Base-by-base conservation (phyloP, 352 stramenopile species). In the Globisporangium nodosum region DNA sequence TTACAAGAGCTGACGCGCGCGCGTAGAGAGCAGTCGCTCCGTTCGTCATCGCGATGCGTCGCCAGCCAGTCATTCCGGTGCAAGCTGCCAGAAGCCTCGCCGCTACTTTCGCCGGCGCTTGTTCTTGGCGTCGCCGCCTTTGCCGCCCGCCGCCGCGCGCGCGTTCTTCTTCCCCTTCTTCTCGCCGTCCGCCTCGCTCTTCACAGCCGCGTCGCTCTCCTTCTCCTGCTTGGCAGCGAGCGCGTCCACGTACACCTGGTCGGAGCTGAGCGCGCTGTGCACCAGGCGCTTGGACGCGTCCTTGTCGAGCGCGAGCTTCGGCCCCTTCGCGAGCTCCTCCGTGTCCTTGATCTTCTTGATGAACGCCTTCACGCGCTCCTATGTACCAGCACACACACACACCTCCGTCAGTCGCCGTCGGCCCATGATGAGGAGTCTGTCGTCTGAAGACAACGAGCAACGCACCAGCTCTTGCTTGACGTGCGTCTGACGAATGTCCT, bases 271-370 rank as follows among this genome's bases (percentile, higher is more conserved):
- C 27, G 86, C 86, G 43, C 76, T 91, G 67, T 96, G 80, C 47
- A 96, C 82, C 54, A 94, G 85, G 30, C 86, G 82, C 58, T 90
- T 89, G 18, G 82, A 86, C 18, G 82, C 82, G 31, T 83, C 78
- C 63, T 88, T 90, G 60, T 94, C 86, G 27, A 96, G 69, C 64
- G 78, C 67, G 27, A 93, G 66, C 55, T 82, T 82, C 5, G 82
- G 86, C 0, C 80, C 81, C 69, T 92, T 92, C 0, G 76, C 73
- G 35, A 91, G 65, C 60, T 92, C 83, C 56, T 96, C 84, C n/a
- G 83, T 74, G 58, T 92, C 85, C 59, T 92, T 96, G 61, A 96
- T 96, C 59, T 92, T 94, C 70, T 94, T 90, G 49, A 96, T 82
- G 57, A 94, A 96, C 15, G 68, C 59, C 68, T 96, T 94, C 43